These are phyloP conservation scores for Candida ascalaphidarum DNA, from an alignment of 805 yeast species.

Conservation along the genomic window DNA sequence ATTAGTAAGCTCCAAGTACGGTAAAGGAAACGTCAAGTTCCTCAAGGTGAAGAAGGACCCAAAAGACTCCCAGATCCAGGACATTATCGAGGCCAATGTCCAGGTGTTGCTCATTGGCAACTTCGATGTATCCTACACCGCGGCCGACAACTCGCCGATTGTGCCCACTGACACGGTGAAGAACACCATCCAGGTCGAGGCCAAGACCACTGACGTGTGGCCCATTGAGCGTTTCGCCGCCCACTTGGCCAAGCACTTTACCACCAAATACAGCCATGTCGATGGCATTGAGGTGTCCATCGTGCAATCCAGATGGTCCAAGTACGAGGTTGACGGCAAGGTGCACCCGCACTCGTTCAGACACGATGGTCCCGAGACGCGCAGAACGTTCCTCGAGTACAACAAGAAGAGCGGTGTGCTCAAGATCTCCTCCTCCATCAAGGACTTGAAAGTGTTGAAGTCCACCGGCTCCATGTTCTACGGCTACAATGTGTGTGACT, in stretches of 20 bases:
- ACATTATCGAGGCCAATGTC: conserved; percentile 80
- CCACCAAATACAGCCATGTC: conserved; percentile 69
- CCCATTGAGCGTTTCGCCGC: conserved; percentile 90
- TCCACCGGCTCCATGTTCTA: conserved; percentile 90
- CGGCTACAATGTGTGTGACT: conserved; percentile 80
- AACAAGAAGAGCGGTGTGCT: conserved; percentile 43
- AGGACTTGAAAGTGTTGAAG: conserved; percentile 77
- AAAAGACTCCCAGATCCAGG: conserved; percentile 62
- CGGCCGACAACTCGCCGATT: conserved; percentile 81
- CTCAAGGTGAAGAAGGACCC: conserved; percentile 80
- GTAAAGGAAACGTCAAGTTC: conserved; percentile 89
- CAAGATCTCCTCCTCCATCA: conserved; percentile 57
- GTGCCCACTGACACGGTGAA: conserved; percentile 94
- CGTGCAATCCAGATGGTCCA: conserved; percentile 72
- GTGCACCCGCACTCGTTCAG: conserved; percentile 77
- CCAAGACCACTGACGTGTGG: conserved; percentile 77
- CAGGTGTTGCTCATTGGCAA: conserved; percentile 67
- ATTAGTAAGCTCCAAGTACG: conserved; percentile 53
- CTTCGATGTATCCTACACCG: conserved; percentile 73
- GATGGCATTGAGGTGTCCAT: conserved; percentile 61
- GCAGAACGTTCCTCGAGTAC: conserved; percentile 49
- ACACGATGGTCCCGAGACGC: conserved; percentile 78
- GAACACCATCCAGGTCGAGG: conserved; percentile 78
- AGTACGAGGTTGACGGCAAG: conserved; percentile 65
- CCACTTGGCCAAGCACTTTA: conserved; percentile 73